Base-by-base conservation (phyloP, 2,329 filamentous ascomycete genomes). In the Fusarium devonianum region DNA sequence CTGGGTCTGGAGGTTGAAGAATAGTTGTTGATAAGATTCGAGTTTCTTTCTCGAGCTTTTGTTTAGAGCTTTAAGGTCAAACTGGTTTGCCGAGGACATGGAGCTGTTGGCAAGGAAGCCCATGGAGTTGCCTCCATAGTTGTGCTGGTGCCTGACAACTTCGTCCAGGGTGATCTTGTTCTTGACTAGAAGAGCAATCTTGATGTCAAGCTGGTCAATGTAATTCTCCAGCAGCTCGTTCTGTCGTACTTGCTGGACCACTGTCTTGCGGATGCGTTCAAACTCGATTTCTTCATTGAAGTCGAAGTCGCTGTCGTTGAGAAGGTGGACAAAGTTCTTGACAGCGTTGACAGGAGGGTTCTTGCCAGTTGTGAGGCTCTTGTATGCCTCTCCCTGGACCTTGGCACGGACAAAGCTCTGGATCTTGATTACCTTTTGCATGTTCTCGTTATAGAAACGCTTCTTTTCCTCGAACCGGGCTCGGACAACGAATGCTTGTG, bases 121-220 rank as follows among this genome's bases (percentile, higher is more conserved):
- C 56, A 92, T 88, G 16, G 92, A 87, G 66, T 94, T 89, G 2
- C 93, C 92, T 46, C 94, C 94, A 65, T 94, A 97, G 70, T 96
- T 95, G 76, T 89, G 93, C 68, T 99, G 94, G 69, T 97, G 94
- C 65, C 92, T 91, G 45, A 99, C 90, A 19, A 99, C 94, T 73
- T 99, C 95, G 67, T 99, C 94, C 4, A 99, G 81, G 0, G 94
- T 97, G 67, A 99, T 99, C 74, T 99, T 99, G 82, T 99, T 99
- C 81, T 97, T 97, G 65, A 99, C 94, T 13, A 99, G 81, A 3
- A 99, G 82, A 1, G 94, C 94, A 70, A 99, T 99, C 76, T 99
- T 99, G 78, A 99, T 96, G 68, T 99, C 95, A 25, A 99, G 83
- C 69, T 99, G 94, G 65, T 96, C 92, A 62, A 99, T 96, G 68